phyloP scores from a whole-genome alignment of 257 asterid species.

The Anisodus acutangulus region DNA sequence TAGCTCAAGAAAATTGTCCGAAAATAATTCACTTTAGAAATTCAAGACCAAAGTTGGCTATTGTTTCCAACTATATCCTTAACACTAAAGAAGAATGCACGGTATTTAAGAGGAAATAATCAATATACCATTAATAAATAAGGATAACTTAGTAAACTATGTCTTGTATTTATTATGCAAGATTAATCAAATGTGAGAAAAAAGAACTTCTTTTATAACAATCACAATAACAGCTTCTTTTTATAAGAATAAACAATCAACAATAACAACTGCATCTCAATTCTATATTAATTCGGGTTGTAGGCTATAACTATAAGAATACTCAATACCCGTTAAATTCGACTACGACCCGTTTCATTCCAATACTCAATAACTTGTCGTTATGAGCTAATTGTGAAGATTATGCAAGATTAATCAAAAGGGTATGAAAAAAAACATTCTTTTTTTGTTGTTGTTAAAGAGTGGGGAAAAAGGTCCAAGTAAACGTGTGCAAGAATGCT shows the following conservation, averaged over 20 bases:
- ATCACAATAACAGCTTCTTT: not conserved
- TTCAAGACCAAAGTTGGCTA: too few species aligned
- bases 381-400: not conserved
- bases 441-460: not conserved
- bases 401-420: constrained; percentile 19
- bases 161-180: not conserved
- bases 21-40: too few species aligned
- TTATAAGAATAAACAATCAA: not conserved
- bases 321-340: not conserved
- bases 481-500: not conserved
- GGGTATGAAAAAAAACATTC: not conserved
- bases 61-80: too few species aligned
- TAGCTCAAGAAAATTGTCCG: too few species aligned
- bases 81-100: too few species aligned
- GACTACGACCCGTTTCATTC: not conserved
- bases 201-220: not conserved
- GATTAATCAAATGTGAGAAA: not conserved
- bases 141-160: too few species aligned
- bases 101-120: too few species aligned
- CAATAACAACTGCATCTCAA: not conserved
- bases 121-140: too few species aligned
- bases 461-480: constrained; percentile 11
- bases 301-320: not conserved
- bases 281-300: not conserved
- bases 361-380: not conserved